Conservation (phyloP, 176 grass and related monocot genomes). For the Bonia amplexicaulis region DNA sequence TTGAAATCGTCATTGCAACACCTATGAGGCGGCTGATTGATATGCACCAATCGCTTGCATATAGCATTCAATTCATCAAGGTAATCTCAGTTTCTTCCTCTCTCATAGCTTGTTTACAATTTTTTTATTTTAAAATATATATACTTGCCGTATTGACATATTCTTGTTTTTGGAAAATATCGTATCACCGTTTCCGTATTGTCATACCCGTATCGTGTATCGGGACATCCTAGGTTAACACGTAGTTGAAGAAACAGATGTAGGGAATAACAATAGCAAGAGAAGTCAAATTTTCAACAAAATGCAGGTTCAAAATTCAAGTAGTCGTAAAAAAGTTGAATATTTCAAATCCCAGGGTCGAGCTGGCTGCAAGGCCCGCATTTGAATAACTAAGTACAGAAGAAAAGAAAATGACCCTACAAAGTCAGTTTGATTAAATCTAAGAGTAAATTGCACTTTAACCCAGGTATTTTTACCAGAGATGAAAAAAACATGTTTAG, state of each 20-base stretch:
- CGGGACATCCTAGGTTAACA: background rate
- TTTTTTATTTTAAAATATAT: no score
- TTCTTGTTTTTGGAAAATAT: no score
- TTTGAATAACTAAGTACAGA: background rate
- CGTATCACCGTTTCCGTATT: no score
- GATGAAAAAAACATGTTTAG: background rate
- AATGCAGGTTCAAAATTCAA: background rate
- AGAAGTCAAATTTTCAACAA: background rate
- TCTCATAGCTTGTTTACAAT: no score
- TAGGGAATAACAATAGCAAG: background rate
- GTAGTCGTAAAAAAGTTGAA: background rate
- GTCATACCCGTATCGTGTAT: no score
- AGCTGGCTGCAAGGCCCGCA: background rate
- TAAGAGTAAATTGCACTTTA: background rate
- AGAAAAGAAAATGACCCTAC: background rate
- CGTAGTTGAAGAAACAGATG: background rate
- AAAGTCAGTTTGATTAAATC: background rate
- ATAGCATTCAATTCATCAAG: no score
- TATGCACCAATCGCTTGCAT: conserved; percentile 16
- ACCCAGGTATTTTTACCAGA: background rate
- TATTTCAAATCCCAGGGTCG: background rate
- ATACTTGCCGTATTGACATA: no score
- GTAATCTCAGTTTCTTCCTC: no score
- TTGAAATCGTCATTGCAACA: conserved; percentile 92
- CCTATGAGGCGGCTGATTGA: conserved; percentile 79